These are phyloP conservation scores for Arachnopeziza araneosa DNA, from an alignment of 2,329 filamentous ascomycete genomes.

Conservation along the genomic window DNA sequence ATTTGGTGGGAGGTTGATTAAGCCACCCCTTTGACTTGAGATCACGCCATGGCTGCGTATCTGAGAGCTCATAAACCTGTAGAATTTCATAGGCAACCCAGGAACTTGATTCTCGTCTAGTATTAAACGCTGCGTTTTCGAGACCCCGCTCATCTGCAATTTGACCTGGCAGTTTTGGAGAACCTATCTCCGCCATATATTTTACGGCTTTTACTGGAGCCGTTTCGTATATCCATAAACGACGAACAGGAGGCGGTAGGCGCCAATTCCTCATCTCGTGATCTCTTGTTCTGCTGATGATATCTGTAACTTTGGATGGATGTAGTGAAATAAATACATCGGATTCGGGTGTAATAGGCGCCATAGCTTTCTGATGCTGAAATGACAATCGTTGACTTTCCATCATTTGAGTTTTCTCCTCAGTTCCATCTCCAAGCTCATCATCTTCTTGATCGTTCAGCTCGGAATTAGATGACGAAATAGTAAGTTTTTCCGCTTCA, in stretches of 20 bases:
- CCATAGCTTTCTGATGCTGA: conserved; percentile 42
- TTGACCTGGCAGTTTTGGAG: conserved; percentile 42
- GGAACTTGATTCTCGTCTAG: conserved; percentile 5
- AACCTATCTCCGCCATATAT: conserved; percentile 53
- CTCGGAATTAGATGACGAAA: neutral
- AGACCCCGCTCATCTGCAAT: conserved; percentile 40
- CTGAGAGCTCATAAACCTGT: conserved; percentile 58
- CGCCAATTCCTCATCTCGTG: conserved; percentile 52
- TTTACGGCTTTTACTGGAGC: conserved; percentile 42
- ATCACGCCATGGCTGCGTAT: conserved; percentile 46
- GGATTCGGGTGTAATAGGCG: conserved; percentile 43
- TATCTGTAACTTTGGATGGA: conserved; percentile 40
- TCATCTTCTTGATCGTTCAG: neutral
- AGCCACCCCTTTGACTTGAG: conserved; percentile 53
- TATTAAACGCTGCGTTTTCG: conserved; percentile 44
- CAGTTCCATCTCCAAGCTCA: neutral
- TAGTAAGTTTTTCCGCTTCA: conserved; percentile 12
- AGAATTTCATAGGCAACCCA: conserved; percentile 44
- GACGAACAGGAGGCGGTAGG: conserved; percentile 47
- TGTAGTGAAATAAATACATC: conserved; percentile 50
- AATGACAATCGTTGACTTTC: conserved; percentile 49
- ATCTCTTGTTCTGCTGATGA: conserved; percentile 45
- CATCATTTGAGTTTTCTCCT: conserved; percentile 20
- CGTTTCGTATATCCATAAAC: conserved; percentile 59
- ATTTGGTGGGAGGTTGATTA: conserved; percentile 43